phyloP scores from a whole-genome alignment of 306 rosid species.

The Dalbergia oliveri region DNA sequence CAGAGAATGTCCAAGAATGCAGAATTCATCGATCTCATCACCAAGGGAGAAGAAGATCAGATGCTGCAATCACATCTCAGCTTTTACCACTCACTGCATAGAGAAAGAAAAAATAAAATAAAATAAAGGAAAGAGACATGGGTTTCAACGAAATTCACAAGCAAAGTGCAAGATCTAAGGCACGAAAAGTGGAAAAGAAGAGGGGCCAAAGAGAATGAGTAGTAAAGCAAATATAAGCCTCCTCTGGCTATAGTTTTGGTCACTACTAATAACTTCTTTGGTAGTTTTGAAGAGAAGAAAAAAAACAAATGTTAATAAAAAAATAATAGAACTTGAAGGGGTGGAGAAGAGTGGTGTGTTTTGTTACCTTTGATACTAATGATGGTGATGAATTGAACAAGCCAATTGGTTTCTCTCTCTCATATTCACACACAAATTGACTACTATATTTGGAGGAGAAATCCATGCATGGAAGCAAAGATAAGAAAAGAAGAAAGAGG shows the following conservation, averaged over 20 bases:
- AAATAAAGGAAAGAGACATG: not conserved
- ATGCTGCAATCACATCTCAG: conserved; percentile 46
- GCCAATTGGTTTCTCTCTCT: conserved; percentile 56
- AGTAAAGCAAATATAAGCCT: conserved; percentile 43
- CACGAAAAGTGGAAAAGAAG: conserved; percentile 41
- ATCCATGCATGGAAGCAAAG: conserved; percentile 98
- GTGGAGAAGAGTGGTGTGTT: conserved; percentile 7
- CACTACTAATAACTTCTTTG: conserved; percentile 42
- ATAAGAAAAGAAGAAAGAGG: conserved; percentile 27
- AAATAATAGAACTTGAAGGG: conserved; percentile 39
- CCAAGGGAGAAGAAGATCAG: conserved; percentile 56
- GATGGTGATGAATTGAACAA: conserved; percentile 51
- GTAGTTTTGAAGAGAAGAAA: conserved; percentile 46
- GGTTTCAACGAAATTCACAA: conserved; percentile 41
- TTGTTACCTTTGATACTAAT: conserved; percentile 59
- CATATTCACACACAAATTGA: conserved; percentile 53
- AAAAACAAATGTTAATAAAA: conserved; percentile 4
- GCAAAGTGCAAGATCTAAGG: conserved; percentile 71
- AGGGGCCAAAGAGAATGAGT: conserved; percentile 39
- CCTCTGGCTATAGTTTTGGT: conserved; percentile 6
- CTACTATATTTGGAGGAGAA: conserved; percentile 87
- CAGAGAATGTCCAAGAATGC: conserved; percentile 54
- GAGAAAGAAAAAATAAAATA: not conserved
- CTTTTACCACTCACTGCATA: conserved; percentile 40
- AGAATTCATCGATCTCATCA: conserved; percentile 53